Base-by-base conservation (phyloP, 805 yeast genomes). In the Pichia insulana region DNA sequence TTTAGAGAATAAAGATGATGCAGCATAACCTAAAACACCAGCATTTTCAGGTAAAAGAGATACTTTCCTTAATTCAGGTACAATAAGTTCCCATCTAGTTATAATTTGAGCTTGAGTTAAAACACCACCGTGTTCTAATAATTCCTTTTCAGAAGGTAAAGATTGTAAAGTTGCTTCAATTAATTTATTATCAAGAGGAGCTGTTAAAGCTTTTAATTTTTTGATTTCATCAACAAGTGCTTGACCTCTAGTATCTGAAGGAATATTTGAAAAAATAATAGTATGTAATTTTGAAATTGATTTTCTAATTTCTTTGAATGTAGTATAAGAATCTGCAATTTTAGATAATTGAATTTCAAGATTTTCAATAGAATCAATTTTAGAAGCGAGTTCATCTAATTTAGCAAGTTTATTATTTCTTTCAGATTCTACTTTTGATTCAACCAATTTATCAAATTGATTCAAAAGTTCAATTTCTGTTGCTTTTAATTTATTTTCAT, bases 31-130 rank as follows among this genome's bases (percentile, higher is more conserved):
- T 53, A 90, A 74, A 42, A 92, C 74, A 57, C 98, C 98, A 20
- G 98, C 95, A 57, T 90, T 85, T 53, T 94, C 95, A 42, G 97
- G 97, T 48, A 89, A 74, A 53, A 92, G 67, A 4, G 96, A 79
- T 7, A 94, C 89, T 26, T 87, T 77, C 62, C 95, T 80, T 58
- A 92, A 76, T 65, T 90, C 95, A 13, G 94, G 92, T 18, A 74
- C 80, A 46, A 92, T 71, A 41, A 80, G 67, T 50, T 78, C 76
- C 85, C 95, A 86, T 55, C 95, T 78, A 33, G 83, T 70, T 47
- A 82, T 72, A 36, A 88, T 70, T 64, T 88, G 96, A 22, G 87
- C 74, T 49, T 75, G 78, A 12, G 94, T 78, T 49, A 89, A 69
- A 22, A 90, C 76, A 32, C 94, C 84, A 27, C 66, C 66, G 22